Base-by-base conservation (phyloP, 345 rosid genomes). In the Camelina hispida region DNA sequence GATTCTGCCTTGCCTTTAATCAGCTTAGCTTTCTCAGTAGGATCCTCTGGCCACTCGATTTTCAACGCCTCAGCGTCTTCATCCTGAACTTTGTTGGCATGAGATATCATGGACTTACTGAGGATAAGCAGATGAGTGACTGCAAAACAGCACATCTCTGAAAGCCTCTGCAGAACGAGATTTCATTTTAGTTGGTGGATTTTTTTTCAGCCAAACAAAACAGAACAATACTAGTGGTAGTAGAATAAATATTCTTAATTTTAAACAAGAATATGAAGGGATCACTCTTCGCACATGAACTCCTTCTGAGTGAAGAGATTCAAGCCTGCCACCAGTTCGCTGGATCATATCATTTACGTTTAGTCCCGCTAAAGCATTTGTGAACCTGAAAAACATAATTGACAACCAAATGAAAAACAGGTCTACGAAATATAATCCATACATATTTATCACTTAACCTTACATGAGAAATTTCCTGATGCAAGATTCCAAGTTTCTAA, bases 231-330 rank as follows among this genome's bases (percentile, higher is more conserved):
- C 10, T 25, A 44, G 54, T 52, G 64, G 22, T 42, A 20, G 20
- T 58, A 53, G 42, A 53, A 34, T 20, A 22, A 48, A 37, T 11
- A 50, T 59, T 56, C 20, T 72, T 66, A 40, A 16, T 4, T 43
- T 65, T 28, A 35, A 72, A 55, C 44, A 28, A 50, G 15, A 9
- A 14, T 35, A 46, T 62, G 57, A 55, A 73, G 52, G 55, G 67
- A 61, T 73, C 43, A 51, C 69, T 74, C 69, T 81, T 42, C 90
- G 55, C 85, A 95, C 99, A 83, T 95, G 99, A 84, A 92, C 87
- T 51, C 99, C 98, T 80, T 95, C 98, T 8, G 99, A 90, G 81
- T 95, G 99, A 71, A 92, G 90, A 51, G 93, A 82, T 77, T 95
- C 99, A 34, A 91, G 86, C 76, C 99, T 87, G 82, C 94, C 87